Percentiles rank a stretch among this genome's conserved stretches.
These are phyloP conservation scores for Waltiozyma sp. DNA, from an alignment of 1,139 yeast genomes.

Conservation along the genomic window DNA sequence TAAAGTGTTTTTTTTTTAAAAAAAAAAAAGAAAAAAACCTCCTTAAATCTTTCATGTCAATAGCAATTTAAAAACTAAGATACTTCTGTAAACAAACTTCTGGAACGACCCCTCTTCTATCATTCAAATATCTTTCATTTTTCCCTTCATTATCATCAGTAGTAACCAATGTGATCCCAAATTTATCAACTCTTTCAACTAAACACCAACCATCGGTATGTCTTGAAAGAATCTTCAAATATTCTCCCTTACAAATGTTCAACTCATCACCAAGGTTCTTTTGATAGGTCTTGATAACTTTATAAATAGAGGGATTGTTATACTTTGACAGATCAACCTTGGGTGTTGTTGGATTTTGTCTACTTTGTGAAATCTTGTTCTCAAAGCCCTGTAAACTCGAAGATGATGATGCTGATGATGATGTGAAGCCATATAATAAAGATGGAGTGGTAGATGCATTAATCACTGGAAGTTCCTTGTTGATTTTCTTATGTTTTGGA, in stretches of 20 bases:
- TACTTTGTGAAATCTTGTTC: slow-evolving; percentile 6
- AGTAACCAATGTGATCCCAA: slow-evolving; percentile 10
- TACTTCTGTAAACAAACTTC: slow-evolving; percentile 20
- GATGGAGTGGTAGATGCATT: background rate
- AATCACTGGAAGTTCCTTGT: slow-evolving; percentile 10
- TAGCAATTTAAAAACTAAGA: slow-evolving; percentile 7
- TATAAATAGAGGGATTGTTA: slow-evolving; percentile 11
- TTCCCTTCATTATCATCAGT: slow-evolving; percentile 3
- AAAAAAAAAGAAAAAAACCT: too few species aligned
- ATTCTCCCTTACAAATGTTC: slow-evolving; percentile 21
- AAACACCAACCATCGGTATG: slow-evolving; percentile 35
- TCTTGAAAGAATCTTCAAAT: slow-evolving; percentile 23
- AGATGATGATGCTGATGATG: background rate
- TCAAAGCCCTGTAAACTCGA: slow-evolving; percentile 11
- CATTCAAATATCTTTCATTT: slow-evolving; percentile 20
- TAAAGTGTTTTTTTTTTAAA: too few species aligned
- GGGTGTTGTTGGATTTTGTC: slow-evolving; percentile 14
- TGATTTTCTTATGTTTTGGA: slow-evolving; percentile 1
- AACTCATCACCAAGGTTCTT: slow-evolving; percentile 27
- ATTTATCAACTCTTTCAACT: slow-evolving; percentile 23
- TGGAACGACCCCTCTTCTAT: slow-evolving; percentile 28
- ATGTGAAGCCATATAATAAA: background rate
- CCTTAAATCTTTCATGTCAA: too few species aligned
- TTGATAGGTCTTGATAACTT: slow-evolving; percentile 18
- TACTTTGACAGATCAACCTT: slow-evolving; percentile 6